Percentiles rank a stretch among this genome's conserved stretches.
Evolutionary conservation across 192 early-diverging fungal species (phyloP).

Genomic region (Funneliformis mosseae): DNA sequence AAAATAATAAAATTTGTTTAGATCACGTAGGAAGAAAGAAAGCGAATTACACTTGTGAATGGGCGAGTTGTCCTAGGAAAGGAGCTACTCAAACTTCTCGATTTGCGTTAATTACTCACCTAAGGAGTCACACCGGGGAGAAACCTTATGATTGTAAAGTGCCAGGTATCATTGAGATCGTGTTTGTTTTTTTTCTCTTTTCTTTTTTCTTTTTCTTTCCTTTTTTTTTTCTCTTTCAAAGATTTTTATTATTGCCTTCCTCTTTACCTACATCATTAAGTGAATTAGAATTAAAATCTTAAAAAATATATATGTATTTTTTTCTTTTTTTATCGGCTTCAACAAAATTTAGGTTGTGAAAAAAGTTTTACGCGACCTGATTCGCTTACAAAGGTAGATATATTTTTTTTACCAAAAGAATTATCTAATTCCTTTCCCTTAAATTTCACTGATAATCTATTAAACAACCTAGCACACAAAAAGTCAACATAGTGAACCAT

Average conservation of each 20-base stretch:
- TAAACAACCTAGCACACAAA: slow-evolving; percentile 5
- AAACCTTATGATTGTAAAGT: slow-evolving; percentile 60
- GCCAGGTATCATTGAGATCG: slow-evolving; percentile 29
- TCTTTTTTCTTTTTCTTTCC: background rate
- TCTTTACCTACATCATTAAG: background rate
- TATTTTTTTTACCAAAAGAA: background rate
- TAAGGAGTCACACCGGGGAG: slow-evolving; percentile 62
- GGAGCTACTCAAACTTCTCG: slow-evolving; percentile 54
- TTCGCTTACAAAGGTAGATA: slow-evolving; percentile 22
- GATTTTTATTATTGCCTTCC: background rate
- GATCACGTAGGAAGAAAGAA: slow-evolving; percentile 63
- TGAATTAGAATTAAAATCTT: too few relatives aligned
- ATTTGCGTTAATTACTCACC: slow-evolving; percentile 61
- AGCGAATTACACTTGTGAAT: slow-evolving; percentile 58
- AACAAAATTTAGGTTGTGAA: slow-evolving; percentile 24
- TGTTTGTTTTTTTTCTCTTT: background rate
- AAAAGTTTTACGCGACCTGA: slow-evolving; percentile 31
- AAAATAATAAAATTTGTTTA: background rate
- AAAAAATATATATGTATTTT: too few relatives aligned
- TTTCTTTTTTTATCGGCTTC: background rate
- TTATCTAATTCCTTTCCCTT: background rate
- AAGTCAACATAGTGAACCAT: slow-evolving; percentile 8
- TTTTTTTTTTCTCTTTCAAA: too few relatives aligned
- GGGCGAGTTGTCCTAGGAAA: slow-evolving; percentile 54
- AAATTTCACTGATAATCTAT: background rate